Evolutionary conservation across 331 rosid species (phyloP).

Genomic region (Ulmus americana): DNA sequence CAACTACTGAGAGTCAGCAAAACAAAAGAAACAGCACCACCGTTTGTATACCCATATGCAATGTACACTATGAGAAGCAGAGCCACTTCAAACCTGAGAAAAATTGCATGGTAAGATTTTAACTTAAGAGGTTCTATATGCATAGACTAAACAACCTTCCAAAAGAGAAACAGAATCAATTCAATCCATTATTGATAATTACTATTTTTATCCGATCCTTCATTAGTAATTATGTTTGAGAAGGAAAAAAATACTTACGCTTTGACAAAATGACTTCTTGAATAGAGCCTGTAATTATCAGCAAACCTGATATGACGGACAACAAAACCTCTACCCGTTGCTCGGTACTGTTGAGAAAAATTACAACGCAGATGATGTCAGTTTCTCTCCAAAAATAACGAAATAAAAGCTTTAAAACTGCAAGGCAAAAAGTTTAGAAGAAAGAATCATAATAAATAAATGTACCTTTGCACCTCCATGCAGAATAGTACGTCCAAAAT

Average conservation of each 20-base stretch:
- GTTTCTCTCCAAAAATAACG: background rate
- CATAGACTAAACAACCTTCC: background rate
- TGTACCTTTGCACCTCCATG: slow-evolving; percentile 97
- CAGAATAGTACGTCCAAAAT: slow-evolving; percentile 93
- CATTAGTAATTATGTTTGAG: slow-evolving; percentile 3
- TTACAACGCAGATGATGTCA: slow-evolving; percentile 11
- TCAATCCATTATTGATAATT: background rate
- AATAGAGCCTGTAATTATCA: slow-evolving; percentile 88
- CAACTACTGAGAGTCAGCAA: slow-evolving; percentile 90
- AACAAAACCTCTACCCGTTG: slow-evolving; percentile 98
- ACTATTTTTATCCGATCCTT: background rate
- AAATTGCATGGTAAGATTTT: slow-evolving; percentile 6
- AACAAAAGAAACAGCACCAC: slow-evolving; percentile 82
- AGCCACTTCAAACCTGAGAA: slow-evolving; percentile 85
- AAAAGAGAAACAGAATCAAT: background rate
- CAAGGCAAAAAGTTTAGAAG: background rate
- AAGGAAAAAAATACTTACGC: slow-evolving; percentile 53
- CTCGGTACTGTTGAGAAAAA: slow-evolving; percentile 66
- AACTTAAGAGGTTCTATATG: background rate
- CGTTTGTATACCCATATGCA: slow-evolving; percentile 64
- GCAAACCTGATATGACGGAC: slow-evolving; percentile 94
- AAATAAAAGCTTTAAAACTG: background rate
- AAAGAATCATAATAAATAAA: background rate
- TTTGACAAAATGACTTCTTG: slow-evolving; percentile 92
- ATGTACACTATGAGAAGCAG: slow-evolving; percentile 75